Evolutionary conservation across 352 stramenopile genomes (phyloP).

Genomic region (Plasmopara muralis): DNA sequence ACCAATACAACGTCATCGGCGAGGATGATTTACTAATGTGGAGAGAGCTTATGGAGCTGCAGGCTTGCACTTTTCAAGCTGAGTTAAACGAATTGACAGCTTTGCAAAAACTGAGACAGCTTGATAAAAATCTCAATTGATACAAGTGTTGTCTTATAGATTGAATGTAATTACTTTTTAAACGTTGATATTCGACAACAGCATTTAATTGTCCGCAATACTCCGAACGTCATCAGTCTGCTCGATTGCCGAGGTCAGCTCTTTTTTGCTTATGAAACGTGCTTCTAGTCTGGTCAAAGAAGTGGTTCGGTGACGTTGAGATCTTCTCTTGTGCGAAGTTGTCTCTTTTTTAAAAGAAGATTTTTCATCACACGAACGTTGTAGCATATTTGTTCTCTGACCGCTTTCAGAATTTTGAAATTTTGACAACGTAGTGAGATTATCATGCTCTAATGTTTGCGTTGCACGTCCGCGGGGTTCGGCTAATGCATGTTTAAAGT

Average conservation of each 20-base stretch:
- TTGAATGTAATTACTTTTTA: no score
- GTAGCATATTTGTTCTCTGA: constrained; percentile 11
- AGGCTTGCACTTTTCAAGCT: no score
- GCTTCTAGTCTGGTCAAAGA: constrained; percentile 1
- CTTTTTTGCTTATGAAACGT: constrained; percentile 3
- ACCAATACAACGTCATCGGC: no score
- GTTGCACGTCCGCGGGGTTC: constrained; percentile 26
- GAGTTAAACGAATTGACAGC: no score
- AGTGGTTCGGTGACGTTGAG: constrained; percentile 9
- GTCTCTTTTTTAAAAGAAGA: constrained; percentile 6
- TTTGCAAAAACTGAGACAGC: no score
- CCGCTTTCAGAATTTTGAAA: constrained; percentile 43
- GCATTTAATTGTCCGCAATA: background rate
- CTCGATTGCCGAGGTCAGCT: constrained; percentile 21
- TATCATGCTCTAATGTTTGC: constrained; percentile 40
- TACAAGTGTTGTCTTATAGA: no score
- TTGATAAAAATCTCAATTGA: no score
- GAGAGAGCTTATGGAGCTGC: no score
- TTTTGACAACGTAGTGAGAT: constrained; percentile 42
- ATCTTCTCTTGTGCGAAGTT: constrained; percentile 9
- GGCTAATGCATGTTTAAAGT: constrained; percentile 41
- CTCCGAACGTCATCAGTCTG: background rate
- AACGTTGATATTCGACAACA: background rate
- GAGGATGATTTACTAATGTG: no score
- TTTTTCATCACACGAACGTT: constrained; percentile 14